Conservation (phyloP, 257 asterid species). For the Salvia splendens region DNA sequence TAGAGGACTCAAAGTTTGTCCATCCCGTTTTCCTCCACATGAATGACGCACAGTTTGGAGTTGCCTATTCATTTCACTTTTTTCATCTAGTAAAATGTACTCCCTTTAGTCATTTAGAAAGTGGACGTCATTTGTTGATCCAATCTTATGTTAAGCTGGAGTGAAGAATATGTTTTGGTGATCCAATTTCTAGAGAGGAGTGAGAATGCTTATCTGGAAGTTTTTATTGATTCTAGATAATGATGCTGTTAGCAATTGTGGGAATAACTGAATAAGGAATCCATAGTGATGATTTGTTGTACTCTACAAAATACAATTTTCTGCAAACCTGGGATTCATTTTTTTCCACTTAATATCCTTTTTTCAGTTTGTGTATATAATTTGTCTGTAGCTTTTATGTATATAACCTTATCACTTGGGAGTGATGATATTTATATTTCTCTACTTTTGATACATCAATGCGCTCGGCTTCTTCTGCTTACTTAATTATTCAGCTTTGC, state of each 20-base stretch:
- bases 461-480: not conserved
- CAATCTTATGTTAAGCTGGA: constrained; percentile 14
- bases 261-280: constrained; percentile 15
- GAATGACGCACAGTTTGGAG: constrained; percentile 14
- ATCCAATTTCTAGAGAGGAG: constrained; percentile 8
- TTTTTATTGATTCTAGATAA: constrained; percentile 2
- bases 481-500: not conserved
- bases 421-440: not conserved
- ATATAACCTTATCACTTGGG: constrained; percentile 11
- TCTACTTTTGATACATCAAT: not conserved
- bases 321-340: not conserved
- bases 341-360: not conserved
- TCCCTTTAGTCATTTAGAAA: not conserved
- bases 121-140: constrained; percentile 4
- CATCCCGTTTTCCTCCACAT: constrained; percentile 1
- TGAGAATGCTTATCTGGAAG: constrained; percentile 1
- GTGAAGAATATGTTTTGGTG: constrained; percentile 18
- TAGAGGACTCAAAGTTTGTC: constrained; percentile 21
- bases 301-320: constrained; percentile 11
- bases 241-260: constrained; percentile 8
- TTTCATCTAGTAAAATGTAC: constrained; percentile 7
- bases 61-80: not conserved
- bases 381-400: not conserved
- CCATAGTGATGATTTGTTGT: constrained; percentile 4
- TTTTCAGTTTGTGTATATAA: not conserved